phyloP scores from a whole-genome alignment of 257 asterid species.

The Solanum gracilifrons region DNA sequence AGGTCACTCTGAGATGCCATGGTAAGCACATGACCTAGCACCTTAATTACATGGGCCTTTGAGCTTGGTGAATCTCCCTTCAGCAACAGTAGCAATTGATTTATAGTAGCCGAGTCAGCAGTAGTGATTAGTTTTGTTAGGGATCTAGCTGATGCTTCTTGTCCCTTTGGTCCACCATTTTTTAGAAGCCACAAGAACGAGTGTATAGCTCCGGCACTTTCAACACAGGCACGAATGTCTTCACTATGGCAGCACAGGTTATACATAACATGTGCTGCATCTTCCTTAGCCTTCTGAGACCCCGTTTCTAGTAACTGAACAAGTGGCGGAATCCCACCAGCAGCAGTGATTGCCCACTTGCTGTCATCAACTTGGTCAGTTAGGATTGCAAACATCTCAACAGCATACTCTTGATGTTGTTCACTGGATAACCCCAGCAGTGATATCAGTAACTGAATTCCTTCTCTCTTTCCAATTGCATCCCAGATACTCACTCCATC shows the following conservation, averaged over 20 bases:
- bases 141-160: slow-evolving; percentile 59
- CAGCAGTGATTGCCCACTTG: slow-evolving; percentile 95
- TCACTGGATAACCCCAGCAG: slow-evolving; percentile 69
- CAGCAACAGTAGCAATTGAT: slow-evolving; percentile 60
- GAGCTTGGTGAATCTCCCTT: slow-evolving; percentile 54
- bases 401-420: slow-evolving; percentile 77
- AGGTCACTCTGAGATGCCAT: slow-evolving; percentile 57
- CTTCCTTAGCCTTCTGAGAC: slow-evolving; percentile 60
- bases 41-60: slow-evolving; percentile 50
- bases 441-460: slow-evolving; percentile 74
- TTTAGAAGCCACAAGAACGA: slow-evolving; percentile 65
- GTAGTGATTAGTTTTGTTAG: slow-evolving; percentile 39
- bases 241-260: slow-evolving; percentile 73
- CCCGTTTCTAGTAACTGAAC: slow-evolving; percentile 68
- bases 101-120: slow-evolving; percentile 45
- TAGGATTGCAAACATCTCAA: slow-evolving; percentile 63
- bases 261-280: slow-evolving; percentile 48
- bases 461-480: slow-evolving; percentile 83
- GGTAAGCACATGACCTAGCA: slow-evolving; percentile 78
- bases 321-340: slow-evolving; percentile 94
- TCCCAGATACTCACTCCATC: slow-evolving; percentile 59
- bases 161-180: slow-evolving; percentile 65
- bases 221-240: slow-evolving; percentile 70
- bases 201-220: slow-evolving; percentile 70
- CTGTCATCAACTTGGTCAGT: slow-evolving; percentile 78